Conservation (phyloP, 306 rosid species). For the Echinosophora koreensis region DNA sequence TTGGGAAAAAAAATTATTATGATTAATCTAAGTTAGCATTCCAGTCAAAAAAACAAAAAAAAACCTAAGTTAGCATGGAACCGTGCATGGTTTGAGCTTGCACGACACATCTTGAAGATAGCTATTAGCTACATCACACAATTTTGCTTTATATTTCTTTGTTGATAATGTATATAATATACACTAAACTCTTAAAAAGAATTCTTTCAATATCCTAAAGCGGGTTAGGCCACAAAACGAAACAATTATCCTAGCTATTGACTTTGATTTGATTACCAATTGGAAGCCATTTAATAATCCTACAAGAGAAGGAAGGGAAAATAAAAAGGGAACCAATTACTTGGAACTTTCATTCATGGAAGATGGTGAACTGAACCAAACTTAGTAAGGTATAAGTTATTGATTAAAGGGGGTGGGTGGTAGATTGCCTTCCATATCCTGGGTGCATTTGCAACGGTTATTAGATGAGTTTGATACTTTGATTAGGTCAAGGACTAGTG, state of each 20-base stretch:
- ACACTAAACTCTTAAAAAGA: neutral
- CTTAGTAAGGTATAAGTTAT: neutral
- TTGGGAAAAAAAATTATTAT: too few relatives aligned
- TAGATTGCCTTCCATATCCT: constrained; percentile 40
- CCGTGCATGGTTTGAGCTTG: constrained; percentile 30
- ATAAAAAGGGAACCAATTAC: neutral
- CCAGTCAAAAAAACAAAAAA: too few relatives aligned
- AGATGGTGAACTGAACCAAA: constrained; percentile 12
- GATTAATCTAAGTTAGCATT: too few relatives aligned
- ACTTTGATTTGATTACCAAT: neutral
- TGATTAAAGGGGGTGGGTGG: constrained; percentile 5
- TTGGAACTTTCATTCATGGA: neutral
- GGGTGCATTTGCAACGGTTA: constrained; percentile 22
- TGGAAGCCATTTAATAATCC: neutral
- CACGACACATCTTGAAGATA: neutral
- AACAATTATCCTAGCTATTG: neutral
- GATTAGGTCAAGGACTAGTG: constrained; percentile 42
- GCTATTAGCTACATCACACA: constrained; percentile 2
- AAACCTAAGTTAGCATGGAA: constrained; percentile 5
- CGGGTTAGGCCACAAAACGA: neutral
- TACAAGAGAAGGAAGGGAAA: neutral
- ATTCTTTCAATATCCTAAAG: neutral
- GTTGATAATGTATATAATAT: neutral
- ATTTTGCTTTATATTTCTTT: neutral
- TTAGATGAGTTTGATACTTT: constrained; percentile 38